phyloP scores from a whole-genome alignment of 2,329 filamentous ascomycete genomes.

The Sordariomycetes sp. region DNA sequence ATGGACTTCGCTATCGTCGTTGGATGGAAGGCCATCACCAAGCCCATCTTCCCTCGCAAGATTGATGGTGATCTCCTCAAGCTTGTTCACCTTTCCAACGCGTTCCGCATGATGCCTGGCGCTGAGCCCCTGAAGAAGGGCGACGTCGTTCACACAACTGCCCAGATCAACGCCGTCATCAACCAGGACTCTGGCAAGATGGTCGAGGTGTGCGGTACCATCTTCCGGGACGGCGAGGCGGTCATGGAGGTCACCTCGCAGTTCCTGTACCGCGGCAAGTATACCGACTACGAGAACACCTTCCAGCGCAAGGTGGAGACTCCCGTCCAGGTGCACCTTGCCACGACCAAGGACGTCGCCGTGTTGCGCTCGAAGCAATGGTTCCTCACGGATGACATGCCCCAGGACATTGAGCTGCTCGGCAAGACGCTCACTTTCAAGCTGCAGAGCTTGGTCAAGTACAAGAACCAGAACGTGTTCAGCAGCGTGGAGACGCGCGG shows the following conservation, averaged over 20 bases:
- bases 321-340: slow-evolving; percentile 83
- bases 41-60: slow-evolving; percentile 93
- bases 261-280: slow-evolving; percentile 88
- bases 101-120: slow-evolving; percentile 95
- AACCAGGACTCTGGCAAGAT: slow-evolving; percentile 98
- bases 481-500: slow-evolving; percentile 85
- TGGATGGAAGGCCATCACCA: slow-evolving; percentile 97
- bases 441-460: slow-evolving; percentile 78
- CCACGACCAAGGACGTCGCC: slow-evolving; percentile 80
- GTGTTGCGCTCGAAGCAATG: slow-evolving; percentile 94
- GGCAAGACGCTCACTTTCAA: slow-evolving; percentile 94
- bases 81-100: slow-evolving; percentile 91
- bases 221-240: slow-evolving; percentile 65
- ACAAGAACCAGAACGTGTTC: slow-evolving; percentile 90
- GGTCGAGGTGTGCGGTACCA: slow-evolving; percentile 98
- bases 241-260: slow-evolving; percentile 99
- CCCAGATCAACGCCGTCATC: slow-evolving; percentile 93
- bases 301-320: slow-evolving; percentile 97
- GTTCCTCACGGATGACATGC: slow-evolving; percentile 68
- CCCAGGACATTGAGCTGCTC: slow-evolving; percentile 69
- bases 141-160: slow-evolving; percentile 82
- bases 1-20: slow-evolving; percentile 99
- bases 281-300: slow-evolving; percentile 92
- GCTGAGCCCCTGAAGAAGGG: slow-evolving; percentile 92
- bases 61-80: slow-evolving; percentile 95